Evolutionary conservation across 352 stramenopile genomes (phyloP), one percentile per base, ranked within the genome.

Genomic region (Pythium myriotylum): DNA sequence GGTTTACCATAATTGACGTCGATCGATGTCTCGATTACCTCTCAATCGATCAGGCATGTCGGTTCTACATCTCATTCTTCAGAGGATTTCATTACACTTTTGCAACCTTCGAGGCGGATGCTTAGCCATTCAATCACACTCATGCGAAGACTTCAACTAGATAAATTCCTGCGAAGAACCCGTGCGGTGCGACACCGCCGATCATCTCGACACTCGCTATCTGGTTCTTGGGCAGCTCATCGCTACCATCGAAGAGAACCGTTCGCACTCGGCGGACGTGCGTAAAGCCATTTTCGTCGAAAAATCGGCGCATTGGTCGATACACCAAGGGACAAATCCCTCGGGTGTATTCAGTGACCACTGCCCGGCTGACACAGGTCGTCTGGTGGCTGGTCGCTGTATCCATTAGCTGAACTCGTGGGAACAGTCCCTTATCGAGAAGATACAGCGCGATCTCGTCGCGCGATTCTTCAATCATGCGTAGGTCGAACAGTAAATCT

Each of bases 91-190:
- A n/a, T n/a, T n/a, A n/a, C n/a, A n/a, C n/a, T n/a, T n/a, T n/a
- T n/a, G n/a, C n/a, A n/a, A n/a, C n/a, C n/a, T n/a, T n/a, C n/a
- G n/a, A n/a, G n/a, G n/a, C n/a, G n/a, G n/a, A n/a, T n/a, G n/a
- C n/a, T n/a, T n/a, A n/a, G n/a, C n/a, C n/a, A n/a, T n/a, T n/a
- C n/a, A n/a, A n/a, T n/a, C n/a, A n/a, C n/a, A n/a, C n/a, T n/a
- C n/a, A n/a, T n/a, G n/a, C 33, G 14, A 40, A 40, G 8, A 40
- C 14, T 14, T 48, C 41, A n/a, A 48, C 41, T n/a, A 48, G 19
- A 23, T 54, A 54, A 4, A 54, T 27, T 23, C 47, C 47, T 6
- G 47, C 47, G 22, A 54, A 54, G 27, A 54, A 54, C 27, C 47
- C 47, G n/a, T 54, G 47, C 4, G 43, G 43, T 23, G 47, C 19